Base-by-base conservation (phyloP, 352 stramenopile species). In the Saprolegnia parasitica region DNA sequence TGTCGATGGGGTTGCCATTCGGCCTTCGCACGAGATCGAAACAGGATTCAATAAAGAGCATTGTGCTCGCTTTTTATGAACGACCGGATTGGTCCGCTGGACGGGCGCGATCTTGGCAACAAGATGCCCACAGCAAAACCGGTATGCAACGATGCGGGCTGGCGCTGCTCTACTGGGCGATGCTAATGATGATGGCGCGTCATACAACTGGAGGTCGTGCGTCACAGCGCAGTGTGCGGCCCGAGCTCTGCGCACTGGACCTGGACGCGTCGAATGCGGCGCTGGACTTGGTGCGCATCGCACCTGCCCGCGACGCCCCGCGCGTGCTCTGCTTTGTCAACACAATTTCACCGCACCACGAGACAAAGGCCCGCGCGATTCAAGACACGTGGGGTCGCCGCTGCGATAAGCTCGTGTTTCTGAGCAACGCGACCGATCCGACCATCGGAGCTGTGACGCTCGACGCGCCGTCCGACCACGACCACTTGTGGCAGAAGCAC, bases 261-360 rank as follows among this genome's bases (percentile, higher is more conserved):
- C 71, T 81, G 5, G 68, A 84, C 37, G 63, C 66, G 21, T 86
- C 81, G 5, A 74, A 75, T 26, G 66, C 61, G n/a, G 74, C 76
- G 11, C 66, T 91, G 23, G 58, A 74, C 0, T 70, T 90, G 16
- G 67, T 91, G 5, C 55, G 77, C 2, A 78, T 93, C 10, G 72
- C 57, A 10, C 74, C 78, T 8, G 21, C 23, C 47, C 0, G 20
- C 39, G 21, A 20, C 16, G 29, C 15, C 4, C 66, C 66, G 15
- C 54, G 66, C 20, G 68, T 72, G 16, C 55, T 72, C 0, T 72
- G 66, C 55, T 67, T 72, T 68, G 66, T 72, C 11, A 68, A 68
- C 32, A 72, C 66, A 5, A 72, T 72, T 39, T 68, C 56, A 4
- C 29, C 56, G 5, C 56, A 72, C 60, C 66, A 72, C 26, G 66